Evolutionary conservation across 257 asterid species (phyloP), one percentile per base, ranked within the genome.

Genomic region (Petunia axillaris): DNA sequence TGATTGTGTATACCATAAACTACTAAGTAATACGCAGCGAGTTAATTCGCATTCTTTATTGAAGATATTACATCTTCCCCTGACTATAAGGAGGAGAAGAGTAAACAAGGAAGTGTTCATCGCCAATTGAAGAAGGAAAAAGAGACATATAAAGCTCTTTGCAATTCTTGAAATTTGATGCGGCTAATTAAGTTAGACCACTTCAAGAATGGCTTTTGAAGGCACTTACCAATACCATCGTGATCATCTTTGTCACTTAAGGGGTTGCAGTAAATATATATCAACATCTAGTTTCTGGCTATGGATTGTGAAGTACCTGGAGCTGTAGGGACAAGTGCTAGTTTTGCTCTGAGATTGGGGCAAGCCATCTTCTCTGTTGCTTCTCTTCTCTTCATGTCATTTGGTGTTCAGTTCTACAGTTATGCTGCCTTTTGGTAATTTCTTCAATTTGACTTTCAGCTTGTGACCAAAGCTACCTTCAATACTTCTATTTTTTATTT

Each of bases 351-450:
- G 89, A 82, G 95, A 85, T 38, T 91, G 8, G 92, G 91, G 63
- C 97, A 93, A 86, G 89, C 89, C 3, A 44, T 83, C 76, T 88
- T 82, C 84, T 86, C 97, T 77, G 86, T 91, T 4, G 87, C 90
- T 14, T 90, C 98, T 37, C 89, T 93, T 44, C 84, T 86, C 82
- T 88, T 88, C 92, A 90, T 91, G 95, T 91, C 95, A 7, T 79
- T 86, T 39, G 89, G 89, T 77, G 92, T 83, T 43, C 91, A 91
- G 54, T 89, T 90, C 91, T 91, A 90, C 87, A 88, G 85, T 91
- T 90, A 88, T 70, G 88, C 98, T 25, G 86, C 95, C 79, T 93
- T 93, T 70, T 89, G 98, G 98, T 93, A 90, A 77, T 44, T 70
- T 14, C 53, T 76, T 15, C 59, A 6, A 36, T 10, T 44, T 59